phyloP scores from a whole-genome alignment of 2,329 filamentous ascomycete genomes.

The Microcera coccophila region DNA sequence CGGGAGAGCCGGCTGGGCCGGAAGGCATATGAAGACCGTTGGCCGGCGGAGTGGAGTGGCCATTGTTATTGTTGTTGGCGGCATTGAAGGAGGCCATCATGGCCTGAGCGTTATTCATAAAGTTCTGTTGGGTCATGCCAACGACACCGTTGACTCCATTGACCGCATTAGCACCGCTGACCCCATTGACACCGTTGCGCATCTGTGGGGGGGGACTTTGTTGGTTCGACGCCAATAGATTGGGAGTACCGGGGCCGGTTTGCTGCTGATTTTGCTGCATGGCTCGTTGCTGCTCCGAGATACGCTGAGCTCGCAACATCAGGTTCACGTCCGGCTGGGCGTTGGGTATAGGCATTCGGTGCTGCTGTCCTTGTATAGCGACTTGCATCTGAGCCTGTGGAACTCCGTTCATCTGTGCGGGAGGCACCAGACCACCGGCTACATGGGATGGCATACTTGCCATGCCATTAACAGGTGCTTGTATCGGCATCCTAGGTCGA shows the following conservation, averaged over 20 bases:
- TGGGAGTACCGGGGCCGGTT: slow-evolving; percentile 30
- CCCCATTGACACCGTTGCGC: slow-evolving; percentile 38
- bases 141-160: neutral
- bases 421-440: slow-evolving; percentile 48
- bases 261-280: slow-evolving; percentile 38
- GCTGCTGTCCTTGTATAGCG: slow-evolving; percentile 50
- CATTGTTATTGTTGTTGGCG: slow-evolving; percentile 37
- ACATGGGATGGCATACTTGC: slow-evolving; percentile 47
- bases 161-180: slow-evolving; percentile 27
- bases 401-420: slow-evolving; percentile 59
- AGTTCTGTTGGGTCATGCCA: slow-evolving; percentile 48
- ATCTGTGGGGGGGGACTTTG: slow-evolving; percentile 44
- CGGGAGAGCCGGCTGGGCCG: slow-evolving; percentile 44
- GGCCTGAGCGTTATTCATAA: slow-evolving; percentile 48
- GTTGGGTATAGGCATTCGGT: slow-evolving; percentile 53
- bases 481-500: slow-evolving; percentile 51
- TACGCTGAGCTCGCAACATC: slow-evolving; percentile 61
- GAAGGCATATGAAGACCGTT: slow-evolving; percentile 46
- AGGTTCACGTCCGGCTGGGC: slow-evolving; percentile 49
- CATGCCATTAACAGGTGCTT: slow-evolving; percentile 51
- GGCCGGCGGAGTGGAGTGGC: slow-evolving; percentile 43
- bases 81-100: slow-evolving; percentile 50
- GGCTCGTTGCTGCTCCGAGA: slow-evolving; percentile 61
- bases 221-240: slow-evolving; percentile 28
- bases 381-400: slow-evolving; percentile 67